Evolutionary conservation across 2,329 filamentous ascomycete species (phyloP), one percentile per base, ranked within the genome.

Genomic region (Exophiala xenobiotica): DNA sequence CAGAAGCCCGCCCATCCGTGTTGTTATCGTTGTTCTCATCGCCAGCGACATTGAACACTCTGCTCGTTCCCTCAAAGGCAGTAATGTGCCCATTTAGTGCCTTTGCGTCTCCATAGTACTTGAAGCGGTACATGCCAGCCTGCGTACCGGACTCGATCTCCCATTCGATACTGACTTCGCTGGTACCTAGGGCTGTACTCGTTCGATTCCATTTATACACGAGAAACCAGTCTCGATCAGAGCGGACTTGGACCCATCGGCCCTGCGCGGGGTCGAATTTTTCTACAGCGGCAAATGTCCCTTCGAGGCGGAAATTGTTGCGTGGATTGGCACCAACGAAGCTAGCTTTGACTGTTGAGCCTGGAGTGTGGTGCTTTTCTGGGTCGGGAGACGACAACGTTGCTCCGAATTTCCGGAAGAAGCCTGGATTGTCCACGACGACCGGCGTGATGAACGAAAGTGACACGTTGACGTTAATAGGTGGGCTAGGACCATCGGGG

Each of bases 251-350:
- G 6, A 68, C 71, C 92, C 92, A 96, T 0, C 45, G 63, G 11
- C 65, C 72, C 22, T 61, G 70, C 49, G 65, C 64, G 31, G 61
- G 58, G 26, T 76, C 66, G 41, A 81, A 75, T 63, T 75, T 75
- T 73, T 96, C 90, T 0, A 96, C 79, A 0, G 87, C 81, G 0
- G 85, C 85, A 68, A 83, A 96, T 0, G 90, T 95, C 2, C 77
- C 78, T 63, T 88, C 91, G 1, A 89, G 81, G 1, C 83, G 81
- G 23, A 96, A 80, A 58, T 96, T 87, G 67, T 96, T 96, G 23
- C 92, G 81, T 12, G 92, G 92, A 63, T 96, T 96, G 1, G 91
- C 91, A 12, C 86, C 92, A 2, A 92, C 81, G 67, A 96, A 96
- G 0, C 77, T 83, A 0, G 79, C 86, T 12, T 73, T 78, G 42